Conservation (phyloP, 1,139 yeast species). For the Diutina scorzettiae region DNA sequence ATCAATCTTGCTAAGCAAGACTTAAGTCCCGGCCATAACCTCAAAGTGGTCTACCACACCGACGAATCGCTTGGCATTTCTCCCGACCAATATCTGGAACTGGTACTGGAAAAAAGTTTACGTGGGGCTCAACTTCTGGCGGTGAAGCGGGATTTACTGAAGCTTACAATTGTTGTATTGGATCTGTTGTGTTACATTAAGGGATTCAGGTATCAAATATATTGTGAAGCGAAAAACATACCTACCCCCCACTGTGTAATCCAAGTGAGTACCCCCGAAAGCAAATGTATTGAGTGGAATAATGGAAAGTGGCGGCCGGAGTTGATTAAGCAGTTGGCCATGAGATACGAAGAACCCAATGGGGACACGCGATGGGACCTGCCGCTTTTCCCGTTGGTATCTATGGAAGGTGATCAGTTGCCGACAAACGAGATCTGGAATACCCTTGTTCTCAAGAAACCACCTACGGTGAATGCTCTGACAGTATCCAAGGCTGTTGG, state of each 20-base stretch:
- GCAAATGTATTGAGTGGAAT: slow-evolving; percentile 57
- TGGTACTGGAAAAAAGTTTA: slow-evolving; percentile 64
- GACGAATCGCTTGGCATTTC: slow-evolving; percentile 70
- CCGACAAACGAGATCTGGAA: slow-evolving; percentile 69
- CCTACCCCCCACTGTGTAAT: slow-evolving; percentile 77
- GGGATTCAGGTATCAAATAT: slow-evolving; percentile 89
- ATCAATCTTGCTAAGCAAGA: slow-evolving; percentile 26
- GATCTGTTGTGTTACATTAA: slow-evolving; percentile 87
- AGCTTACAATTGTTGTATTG: slow-evolving; percentile 62
- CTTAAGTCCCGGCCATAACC: slow-evolving; percentile 37
- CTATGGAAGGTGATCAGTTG: slow-evolving; percentile 40
- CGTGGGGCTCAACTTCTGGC: slow-evolving; percentile 83
- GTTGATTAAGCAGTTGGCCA: slow-evolving; percentile 54
- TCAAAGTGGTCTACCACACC: slow-evolving; percentile 54
- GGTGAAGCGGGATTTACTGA: slow-evolving; percentile 67
- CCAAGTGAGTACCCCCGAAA: slow-evolving; percentile 61
- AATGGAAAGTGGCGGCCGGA: slow-evolving; percentile 61
- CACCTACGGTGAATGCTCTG: slow-evolving; percentile 68
- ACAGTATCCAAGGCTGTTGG: slow-evolving; percentile 64
- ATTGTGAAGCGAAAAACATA: slow-evolving; percentile 82
- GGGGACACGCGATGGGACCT: slow-evolving; percentile 86
- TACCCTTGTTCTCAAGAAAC: slow-evolving; percentile 47
- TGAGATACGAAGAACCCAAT: slow-evolving; percentile 92
- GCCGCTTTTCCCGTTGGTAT: slow-evolving; percentile 65
- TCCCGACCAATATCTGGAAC: slow-evolving; percentile 56